Evolutionary conservation across 257 asterid genomes (phyloP).

Genomic region (Forsythia suspensa): DNA sequence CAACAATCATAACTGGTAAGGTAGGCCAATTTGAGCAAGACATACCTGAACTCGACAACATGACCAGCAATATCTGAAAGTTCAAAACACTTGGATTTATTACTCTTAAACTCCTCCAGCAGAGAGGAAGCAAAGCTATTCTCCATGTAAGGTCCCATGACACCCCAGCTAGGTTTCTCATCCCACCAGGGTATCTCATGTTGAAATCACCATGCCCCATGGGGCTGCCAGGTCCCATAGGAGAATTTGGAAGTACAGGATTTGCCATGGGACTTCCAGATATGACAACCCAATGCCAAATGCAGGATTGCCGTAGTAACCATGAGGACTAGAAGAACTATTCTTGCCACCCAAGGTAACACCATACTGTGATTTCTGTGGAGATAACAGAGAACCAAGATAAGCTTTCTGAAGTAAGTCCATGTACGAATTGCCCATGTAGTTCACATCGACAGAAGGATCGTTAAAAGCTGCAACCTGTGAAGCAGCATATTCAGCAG

Average conservation of each 20-base stretch:
- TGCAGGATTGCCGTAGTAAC: conserved; percentile 65
- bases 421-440: conserved; percentile 62
- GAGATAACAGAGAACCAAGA: conserved; percentile 57
- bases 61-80: conserved; percentile 86
- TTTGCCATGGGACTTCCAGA: conserved; percentile 72
- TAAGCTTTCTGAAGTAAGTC: conserved; percentile 89
- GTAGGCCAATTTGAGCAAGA: neutral
- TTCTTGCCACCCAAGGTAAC: conserved; percentile 49
- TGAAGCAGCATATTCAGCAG: conserved; percentile 64
- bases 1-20: conserved; percentile 8
- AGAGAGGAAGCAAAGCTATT: conserved; percentile 61
- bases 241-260: conserved; percentile 60
- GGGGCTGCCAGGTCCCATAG: conserved; percentile 78
- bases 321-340: conserved; percentile 65
- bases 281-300: conserved; percentile 71
- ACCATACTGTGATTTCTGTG: conserved; percentile 75
- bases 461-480: conserved; percentile 54
- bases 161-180: conserved; percentile 73
- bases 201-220: conserved; percentile 74
- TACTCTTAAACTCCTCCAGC: conserved; percentile 95
- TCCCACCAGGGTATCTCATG: conserved; percentile 60
- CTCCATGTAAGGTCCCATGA: conserved; percentile 75
- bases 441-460: conserved; percentile 64
- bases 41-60: conserved; percentile 91
- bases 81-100: conserved; percentile 82